Conservation (phyloP, 1,284 basidiomycete species). For the Ceratobasidium sp. region DNA sequence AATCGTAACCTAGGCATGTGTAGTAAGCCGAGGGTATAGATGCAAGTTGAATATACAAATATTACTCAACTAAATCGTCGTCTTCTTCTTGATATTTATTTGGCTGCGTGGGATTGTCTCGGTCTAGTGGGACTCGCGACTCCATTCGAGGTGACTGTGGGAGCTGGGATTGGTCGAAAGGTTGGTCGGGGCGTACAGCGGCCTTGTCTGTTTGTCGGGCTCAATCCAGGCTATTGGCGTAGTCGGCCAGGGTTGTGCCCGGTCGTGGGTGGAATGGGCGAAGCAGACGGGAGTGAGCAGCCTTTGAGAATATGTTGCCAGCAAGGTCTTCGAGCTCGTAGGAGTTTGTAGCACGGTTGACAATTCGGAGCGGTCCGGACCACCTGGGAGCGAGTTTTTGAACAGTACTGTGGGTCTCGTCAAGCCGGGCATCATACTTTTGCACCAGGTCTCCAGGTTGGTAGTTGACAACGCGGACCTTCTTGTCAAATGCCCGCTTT, state of each 20-base stretch:
- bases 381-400: not conserved
- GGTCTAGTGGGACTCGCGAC: not conserved
- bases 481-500: not conserved
- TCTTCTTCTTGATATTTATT: slow-evolving; percentile 1
- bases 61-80: no score
- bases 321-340: not conserved
- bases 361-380: not conserved
- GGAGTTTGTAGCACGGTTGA: not conserved
- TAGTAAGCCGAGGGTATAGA: no score
- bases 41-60: no score
- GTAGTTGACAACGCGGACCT: not conserved
- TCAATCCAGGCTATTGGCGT: not conserved
- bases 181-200: not conserved
- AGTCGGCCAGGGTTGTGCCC: not conserved
- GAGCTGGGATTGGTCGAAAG: not conserved
- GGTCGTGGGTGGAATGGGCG: not conserved
- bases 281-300: not conserved
- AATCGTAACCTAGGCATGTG: no score
- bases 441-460: not conserved
- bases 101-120: not conserved
- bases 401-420: slow-evolving; percentile 6
- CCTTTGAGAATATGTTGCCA: not conserved
- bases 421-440: not conserved
- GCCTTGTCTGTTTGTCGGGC: not conserved
- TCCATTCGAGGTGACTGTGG: not conserved